These are phyloP conservation scores for Saccharomycopsis babjevae DNA, from an alignment of 805 yeast species.

Conservation along the genomic window DNA sequence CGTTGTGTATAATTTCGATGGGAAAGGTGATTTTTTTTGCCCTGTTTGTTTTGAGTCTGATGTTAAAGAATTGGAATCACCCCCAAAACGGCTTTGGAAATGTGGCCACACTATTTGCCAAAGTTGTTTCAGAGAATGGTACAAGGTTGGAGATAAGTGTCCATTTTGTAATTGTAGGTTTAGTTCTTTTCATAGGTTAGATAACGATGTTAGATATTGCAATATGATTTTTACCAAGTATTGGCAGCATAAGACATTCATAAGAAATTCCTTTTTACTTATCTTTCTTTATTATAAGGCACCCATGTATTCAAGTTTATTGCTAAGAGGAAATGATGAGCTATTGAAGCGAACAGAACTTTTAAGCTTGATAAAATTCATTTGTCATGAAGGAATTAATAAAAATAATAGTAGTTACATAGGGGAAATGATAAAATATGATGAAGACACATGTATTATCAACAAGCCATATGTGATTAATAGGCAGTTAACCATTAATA, in stretches of 20 bases:
- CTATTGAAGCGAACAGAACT: not conserved
- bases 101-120: slow-evolving; percentile 12
- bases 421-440: not conserved
- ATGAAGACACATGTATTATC: not conserved
- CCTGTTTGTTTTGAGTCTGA: slow-evolving; percentile 9
- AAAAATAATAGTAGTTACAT: not conserved
- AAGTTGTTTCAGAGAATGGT: slow-evolving; percentile 7
- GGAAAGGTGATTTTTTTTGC: slow-evolving; percentile 7
- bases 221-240: not conserved
- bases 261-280: not conserved
- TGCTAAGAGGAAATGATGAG: not conserved
- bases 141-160: slow-evolving; percentile 3
- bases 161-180: slow-evolving; percentile 9
- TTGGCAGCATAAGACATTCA: not conserved
- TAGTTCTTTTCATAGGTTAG: not conserved
- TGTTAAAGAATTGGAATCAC: not conserved
- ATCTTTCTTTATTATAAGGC: not conserved
- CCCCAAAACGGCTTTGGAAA: slow-evolving; percentile 1
- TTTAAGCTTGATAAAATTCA: not conserved
- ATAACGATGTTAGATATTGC: not conserved
- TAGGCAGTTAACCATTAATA: not conserved
- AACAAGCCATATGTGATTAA: not conserved
- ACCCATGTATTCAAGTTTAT: not conserved
- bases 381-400: not conserved
- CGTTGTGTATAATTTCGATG: not conserved